These are phyloP conservation scores for Diaporthe helianthi DNA, from an alignment of 2,329 filamentous ascomycete genomes.

Conservation along the genomic window DNA sequence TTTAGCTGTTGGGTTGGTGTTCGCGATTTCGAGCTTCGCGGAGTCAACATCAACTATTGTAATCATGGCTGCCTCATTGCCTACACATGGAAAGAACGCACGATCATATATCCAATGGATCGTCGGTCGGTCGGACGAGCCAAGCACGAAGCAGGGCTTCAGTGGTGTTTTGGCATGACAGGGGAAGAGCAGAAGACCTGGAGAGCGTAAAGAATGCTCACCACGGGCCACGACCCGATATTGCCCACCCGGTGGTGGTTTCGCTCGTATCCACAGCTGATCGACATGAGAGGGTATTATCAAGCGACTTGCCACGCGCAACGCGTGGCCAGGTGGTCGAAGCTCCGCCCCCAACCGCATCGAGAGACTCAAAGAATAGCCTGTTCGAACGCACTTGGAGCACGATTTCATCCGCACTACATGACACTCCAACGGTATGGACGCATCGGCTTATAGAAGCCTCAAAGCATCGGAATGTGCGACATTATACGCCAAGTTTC, in stretches of 20 bases:
- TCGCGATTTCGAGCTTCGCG: neutral
- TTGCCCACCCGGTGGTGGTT: neutral
- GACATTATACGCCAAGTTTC: neutral
- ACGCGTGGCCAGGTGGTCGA: neutral
- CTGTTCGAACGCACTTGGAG: neutral
- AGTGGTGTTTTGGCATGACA: neutral
- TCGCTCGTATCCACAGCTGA: no score
- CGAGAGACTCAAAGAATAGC: neutral
- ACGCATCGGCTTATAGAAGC: neutral
- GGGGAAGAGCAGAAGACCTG: neutral
- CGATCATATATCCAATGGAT: neutral
- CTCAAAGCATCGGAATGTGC: no score
- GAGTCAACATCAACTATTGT: conserved; percentile 1
- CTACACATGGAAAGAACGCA: neutral
- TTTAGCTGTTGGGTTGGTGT: neutral
- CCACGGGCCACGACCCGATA: neutral
- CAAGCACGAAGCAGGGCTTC: neutral
- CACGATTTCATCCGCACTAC: neutral
- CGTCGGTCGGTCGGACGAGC: neutral
- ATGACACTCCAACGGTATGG: neutral
- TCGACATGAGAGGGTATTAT: neutral
- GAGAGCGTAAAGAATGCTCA: neutral
- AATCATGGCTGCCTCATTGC: neutral
- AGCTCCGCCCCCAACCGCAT: neutral
- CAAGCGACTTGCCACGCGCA: neutral